phyloP scores from a whole-genome alignment of 345 rosid genomes.

The Angophora floribunda region DNA sequence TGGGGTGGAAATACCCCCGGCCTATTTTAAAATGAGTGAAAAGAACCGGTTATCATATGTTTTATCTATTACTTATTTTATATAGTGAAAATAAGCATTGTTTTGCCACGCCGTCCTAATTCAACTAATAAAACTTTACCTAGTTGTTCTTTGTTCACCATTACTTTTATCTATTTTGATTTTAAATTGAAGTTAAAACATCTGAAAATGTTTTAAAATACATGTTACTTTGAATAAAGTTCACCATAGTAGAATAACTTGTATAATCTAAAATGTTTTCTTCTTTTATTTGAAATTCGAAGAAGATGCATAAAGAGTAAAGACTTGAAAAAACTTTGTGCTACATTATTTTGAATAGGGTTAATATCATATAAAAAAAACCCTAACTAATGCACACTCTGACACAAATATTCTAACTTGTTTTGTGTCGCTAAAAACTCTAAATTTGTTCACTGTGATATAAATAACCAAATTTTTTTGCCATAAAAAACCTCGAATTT shows the following conservation, averaged over 20 bases:
- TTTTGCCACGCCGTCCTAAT: not conserved
- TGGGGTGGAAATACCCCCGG: not conserved
- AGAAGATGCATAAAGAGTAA: not conserved
- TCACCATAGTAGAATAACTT: not conserved
- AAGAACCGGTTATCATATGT: not conserved
- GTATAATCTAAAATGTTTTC: not conserved
- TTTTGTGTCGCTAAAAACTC: not conserved
- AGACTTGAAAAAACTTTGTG: not conserved
- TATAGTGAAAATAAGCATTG: not conserved
- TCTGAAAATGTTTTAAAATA: rapidly evolving
- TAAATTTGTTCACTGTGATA: rapidly evolving
- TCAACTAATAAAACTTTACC: not conserved
- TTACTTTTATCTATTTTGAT: not conserved
- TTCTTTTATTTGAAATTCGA: not conserved
- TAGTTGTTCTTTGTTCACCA: not conserved
- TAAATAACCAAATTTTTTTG: not conserved
- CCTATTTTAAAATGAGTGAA: not conserved
- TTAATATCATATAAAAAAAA: not conserved
- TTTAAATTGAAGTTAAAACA: not conserved
- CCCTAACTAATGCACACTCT: not conserved
- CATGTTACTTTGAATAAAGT: rapidly evolving
- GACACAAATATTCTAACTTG: not conserved
- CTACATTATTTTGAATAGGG: not conserved
- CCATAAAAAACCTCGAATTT: not conserved
- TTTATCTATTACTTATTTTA: not conserved